Base-by-base conservation (phyloP, 805 yeast genomes). In the Saturnispora quitensis region DNA sequence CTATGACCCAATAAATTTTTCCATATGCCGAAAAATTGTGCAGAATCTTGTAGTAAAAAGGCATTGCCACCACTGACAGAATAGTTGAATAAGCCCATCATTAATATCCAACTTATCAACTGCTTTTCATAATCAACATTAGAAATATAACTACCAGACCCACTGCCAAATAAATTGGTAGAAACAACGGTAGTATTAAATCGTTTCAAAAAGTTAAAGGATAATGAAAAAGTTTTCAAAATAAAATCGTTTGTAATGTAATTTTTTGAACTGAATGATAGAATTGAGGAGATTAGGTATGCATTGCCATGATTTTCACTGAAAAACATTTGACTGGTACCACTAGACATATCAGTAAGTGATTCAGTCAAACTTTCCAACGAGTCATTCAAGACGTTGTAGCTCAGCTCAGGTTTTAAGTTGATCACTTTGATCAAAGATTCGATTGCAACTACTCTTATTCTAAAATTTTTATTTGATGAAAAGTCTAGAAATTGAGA, bases 1-100 rank as follows among this genome's bases (percentile, higher is more conserved):
- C 77, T 69, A 45, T 77, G 78, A 1, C 79, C 74, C 38, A 81
- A 59, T 7, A 82, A 68, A 43, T 76, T 73, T 55, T 81, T 81
- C 90, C 90, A 86, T 52, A 84, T 69, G 9, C 72, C 63, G 45
- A 85, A 64, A 47, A 86, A 70, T 56, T 82, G 88, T 3, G 81
- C 73, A 13, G 75, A 67, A 56, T 82, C 83, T 51, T 79, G 70
- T 48, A 73, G 69, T 36, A 86, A 68, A 9, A 43, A 22, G 27
- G 55, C 54, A 7, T 54, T 55, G 40, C 64, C 64, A 20, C 44
- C 51, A 3, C 66, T 57, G 2, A 64, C 67, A n/a, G 45, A 34
- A 59, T 78, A 76, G 47, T 81, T 76, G 73, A 85, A 77, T 4
- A 84, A 63, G 2, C 91, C 91, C 54, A 74, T 70, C 22, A 86